Evolutionary conservation across 1,284 basidiomycete genomes (phyloP).

Genomic region (Cryptococcus floricola): DNA sequence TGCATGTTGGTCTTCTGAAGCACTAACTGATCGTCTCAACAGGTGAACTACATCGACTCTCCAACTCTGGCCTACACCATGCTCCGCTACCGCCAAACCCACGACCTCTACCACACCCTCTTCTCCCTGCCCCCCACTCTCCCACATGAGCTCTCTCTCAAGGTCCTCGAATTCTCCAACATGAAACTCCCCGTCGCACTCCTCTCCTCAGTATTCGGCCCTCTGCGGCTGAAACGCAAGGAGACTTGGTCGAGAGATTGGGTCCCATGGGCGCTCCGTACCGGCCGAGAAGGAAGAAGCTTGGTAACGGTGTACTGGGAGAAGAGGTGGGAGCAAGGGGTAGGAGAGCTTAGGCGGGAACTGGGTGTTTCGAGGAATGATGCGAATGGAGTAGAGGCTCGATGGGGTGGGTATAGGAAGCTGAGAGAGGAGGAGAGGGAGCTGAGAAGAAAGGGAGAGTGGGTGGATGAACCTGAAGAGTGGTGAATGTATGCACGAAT

Average conservation of each 20-base stretch:
- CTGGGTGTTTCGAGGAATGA: conserved; percentile 34
- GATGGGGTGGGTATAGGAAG: conserved; percentile 50
- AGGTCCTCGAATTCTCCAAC: conserved; percentile 92
- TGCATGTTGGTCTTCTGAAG: background rate
- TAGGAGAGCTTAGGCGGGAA: conserved; percentile 29
- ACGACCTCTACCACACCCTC: conserved; percentile 62
- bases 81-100: conserved; percentile 96
- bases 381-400: conserved; percentile 30
- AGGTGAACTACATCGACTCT: conserved; percentile 91
- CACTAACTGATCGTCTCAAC: conserved; percentile 18
- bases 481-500: conserved; percentile 25
- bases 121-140: conserved; percentile 92
- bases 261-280: conserved; percentile 83
- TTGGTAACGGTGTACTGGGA: conserved; percentile 96
- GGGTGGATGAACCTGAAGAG: conserved; percentile 48
- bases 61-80: conserved; percentile 94
- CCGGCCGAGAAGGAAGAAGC: conserved; percentile 66
- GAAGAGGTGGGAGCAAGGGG: conserved; percentile 78
- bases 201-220: conserved; percentile 71
- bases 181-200: conserved; percentile 84
- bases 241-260: conserved; percentile 58
- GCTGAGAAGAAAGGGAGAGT: conserved; percentile 43
- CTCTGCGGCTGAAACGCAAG: conserved; percentile 46
- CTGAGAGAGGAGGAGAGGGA: conserved; percentile 46
- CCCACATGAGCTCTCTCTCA: conserved; percentile 90